Evolutionary conservation across 2,329 filamentous ascomycete species (phyloP), one percentile per base, ranked within the genome.

Genomic region (Nakataea oryzae): DNA sequence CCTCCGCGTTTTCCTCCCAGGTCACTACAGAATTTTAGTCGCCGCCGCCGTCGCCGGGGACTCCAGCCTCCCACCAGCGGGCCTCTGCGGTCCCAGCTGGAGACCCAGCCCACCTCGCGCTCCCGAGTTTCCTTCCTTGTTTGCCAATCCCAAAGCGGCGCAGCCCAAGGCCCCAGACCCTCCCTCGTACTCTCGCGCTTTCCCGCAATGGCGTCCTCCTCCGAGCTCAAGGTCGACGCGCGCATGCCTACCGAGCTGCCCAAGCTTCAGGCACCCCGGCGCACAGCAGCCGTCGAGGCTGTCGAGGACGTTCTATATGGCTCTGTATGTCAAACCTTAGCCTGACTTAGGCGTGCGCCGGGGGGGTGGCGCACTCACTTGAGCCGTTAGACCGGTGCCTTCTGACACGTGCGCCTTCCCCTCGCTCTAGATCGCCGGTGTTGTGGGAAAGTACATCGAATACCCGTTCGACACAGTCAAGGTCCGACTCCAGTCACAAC

Each of bases 401-500:
- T 21, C 56, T 58, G 28, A 30, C 26, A 28, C 8, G 28, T 32
- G 56, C 41, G 41, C 21, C 24, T n/a, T 50, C n/a, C 41, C 3
- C 17, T 50, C 58, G 14, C 50, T 17, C 3, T 66, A 92, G 89
- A 74, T 84, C 63, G 93, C 93, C 62, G 95, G 95, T 64, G 85
- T 96, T 64, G 87, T 91, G 47, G 93, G 93, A 65, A 99, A 97
- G 79, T 91, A 93, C 74, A 93, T 99, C 71, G 95, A 99, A 74
- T 99, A 97, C 73, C 95, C 95, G 28, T 99, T 99, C 76, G 95
- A 99, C 76, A 99, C 95, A 0, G 88, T 99, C 74, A 99, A 99
- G 77, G 95, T 99, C 64, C 90, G 95, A 54, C 84, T 99, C 13
- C 95, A 99, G 74, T 95, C 93, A n/a, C 93, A 97, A 74, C 90